Percentiles rank a stretch among this genome's conserved stretches.
These are phyloP conservation scores for Cinnamomum micranthum DNA, from an alignment of 164 flowering plant genomes.

Conservation along the genomic window DNA sequence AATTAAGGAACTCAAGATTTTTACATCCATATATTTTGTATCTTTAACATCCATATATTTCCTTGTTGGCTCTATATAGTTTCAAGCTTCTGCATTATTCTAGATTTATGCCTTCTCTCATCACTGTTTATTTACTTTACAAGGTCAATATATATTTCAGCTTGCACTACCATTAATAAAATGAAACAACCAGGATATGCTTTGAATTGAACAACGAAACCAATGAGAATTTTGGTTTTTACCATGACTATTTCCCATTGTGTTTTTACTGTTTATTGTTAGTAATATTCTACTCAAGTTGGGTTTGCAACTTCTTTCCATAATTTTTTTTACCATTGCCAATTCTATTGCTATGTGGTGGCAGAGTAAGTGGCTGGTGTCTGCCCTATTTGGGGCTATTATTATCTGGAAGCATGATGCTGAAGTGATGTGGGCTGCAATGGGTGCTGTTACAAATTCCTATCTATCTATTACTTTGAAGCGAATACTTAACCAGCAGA, in stretches of 20 bases:
- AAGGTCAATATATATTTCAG: no score
- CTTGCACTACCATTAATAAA: no score
- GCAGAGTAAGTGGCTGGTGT: constrained; percentile 92
- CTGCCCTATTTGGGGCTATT: constrained; percentile 41
- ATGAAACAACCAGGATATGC: neutral
- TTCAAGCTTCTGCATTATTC: no score
- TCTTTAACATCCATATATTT: no score
- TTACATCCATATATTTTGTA: no score
- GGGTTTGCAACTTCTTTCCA: neutral
- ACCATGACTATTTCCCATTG: neutral
- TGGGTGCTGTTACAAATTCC: constrained; percentile 62
- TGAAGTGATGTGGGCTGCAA: constrained; percentile 62
- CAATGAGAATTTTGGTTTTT: no score
- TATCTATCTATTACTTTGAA: constrained; percentile 57
- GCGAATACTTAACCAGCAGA: constrained; percentile 61
- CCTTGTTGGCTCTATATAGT: no score
- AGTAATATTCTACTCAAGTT: neutral
- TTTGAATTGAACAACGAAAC: neutral
- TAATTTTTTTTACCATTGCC: neutral
- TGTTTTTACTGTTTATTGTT: no score
- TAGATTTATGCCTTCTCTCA: no score
- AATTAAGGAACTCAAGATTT: no score
- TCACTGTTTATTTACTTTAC: no score
- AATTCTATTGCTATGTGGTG: constrained; percentile 9
- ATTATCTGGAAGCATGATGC: constrained; percentile 81